These are phyloP conservation scores for Chlorella vulgaris DNA, from an alignment of 139 green algal species.

Conservation along the genomic window DNA sequence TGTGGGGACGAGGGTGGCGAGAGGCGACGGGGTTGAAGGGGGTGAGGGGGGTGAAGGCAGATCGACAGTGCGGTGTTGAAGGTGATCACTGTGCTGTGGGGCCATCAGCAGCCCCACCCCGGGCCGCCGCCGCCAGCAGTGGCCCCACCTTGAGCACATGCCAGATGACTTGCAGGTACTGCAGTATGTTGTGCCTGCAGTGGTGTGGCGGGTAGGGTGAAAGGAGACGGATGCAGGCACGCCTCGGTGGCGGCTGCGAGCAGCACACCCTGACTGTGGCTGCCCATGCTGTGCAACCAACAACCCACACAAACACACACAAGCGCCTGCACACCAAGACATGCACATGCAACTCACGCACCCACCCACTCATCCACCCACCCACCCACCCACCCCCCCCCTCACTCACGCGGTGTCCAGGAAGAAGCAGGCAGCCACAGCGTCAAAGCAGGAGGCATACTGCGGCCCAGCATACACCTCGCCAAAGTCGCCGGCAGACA, in stretches of 20 bases:
- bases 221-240: too few relatives aligned
- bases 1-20: not conserved
- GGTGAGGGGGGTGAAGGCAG: not conserved
- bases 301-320: too few relatives aligned
- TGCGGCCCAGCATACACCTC: slow-evolving; percentile 78
- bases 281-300: too few relatives aligned
- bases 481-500: slow-evolving; percentile 97
- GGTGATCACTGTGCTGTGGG: too few relatives aligned
- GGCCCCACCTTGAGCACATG: slow-evolving; percentile 51
- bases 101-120: not conserved
- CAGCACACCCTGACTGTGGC: too few relatives aligned
- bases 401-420: slow-evolving; percentile 97
- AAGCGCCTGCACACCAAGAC: too few relatives aligned
- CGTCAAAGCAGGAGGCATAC: slow-evolving; percentile 77
- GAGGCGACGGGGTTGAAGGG: not conserved
- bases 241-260: too few relatives aligned
- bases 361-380: too few relatives aligned
- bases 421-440: slow-evolving; percentile 97
- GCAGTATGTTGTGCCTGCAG: slow-evolving; percentile 98
- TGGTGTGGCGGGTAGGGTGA: too few relatives aligned
- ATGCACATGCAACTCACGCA: too few relatives aligned
- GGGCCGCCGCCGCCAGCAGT: not conserved
- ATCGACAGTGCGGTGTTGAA: not conserved
- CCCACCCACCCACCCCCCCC: too few relatives aligned
- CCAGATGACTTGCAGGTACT: slow-evolving; percentile 88